A percentile compares a stretch with the other conserved stretches of the same genome.
Conservation (phyloP, 2,329 filamentous ascomycete genomes). For the Fusarium sp. region DNA sequence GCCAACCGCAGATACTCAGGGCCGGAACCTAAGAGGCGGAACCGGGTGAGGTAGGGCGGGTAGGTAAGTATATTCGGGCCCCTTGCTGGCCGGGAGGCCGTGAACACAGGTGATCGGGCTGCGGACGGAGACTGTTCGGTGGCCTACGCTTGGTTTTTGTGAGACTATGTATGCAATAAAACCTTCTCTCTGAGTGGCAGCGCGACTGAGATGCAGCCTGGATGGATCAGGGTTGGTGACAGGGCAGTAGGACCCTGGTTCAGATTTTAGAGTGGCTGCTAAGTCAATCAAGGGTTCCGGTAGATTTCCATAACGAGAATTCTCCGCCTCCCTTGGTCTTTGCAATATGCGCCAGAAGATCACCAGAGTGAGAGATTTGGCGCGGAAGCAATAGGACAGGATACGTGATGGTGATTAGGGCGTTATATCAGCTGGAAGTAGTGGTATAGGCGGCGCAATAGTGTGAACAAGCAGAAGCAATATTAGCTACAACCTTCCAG, state of each 20-base stretch:
- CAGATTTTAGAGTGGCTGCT: conserved; percentile 51
- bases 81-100: conserved; percentile 42
- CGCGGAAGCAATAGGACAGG: conserved; percentile 43
- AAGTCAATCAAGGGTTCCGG: conserved; percentile 47
- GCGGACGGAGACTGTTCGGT: conserved; percentile 49
- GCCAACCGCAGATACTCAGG: conserved; percentile 56
- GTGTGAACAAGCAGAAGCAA: conserved; percentile 19
- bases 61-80: conserved; percentile 41
- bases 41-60: conserved; percentile 37
- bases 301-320: conserved; percentile 48
- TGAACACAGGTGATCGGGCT: conserved; percentile 44
- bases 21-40: conserved; percentile 45
- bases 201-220: conserved; percentile 55
- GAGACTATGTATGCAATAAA: conserved; percentile 54
- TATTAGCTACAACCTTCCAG: conserved; percentile 28
- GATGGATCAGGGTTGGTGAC: conserved; percentile 53
- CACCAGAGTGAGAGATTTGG: conserved; percentile 33
- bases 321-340: conserved; percentile 48
- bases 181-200: conserved; percentile 46
- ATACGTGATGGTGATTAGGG: conserved; percentile 34
- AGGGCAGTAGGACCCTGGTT: conserved; percentile 49
- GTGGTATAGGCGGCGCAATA: conserved; percentile 13
- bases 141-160: conserved; percentile 60
- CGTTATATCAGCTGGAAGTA: conserved; percentile 27
- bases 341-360: conserved; percentile 32